Percentiles rank a stretch among this genome's conserved stretches.
Conservation (phyloP, 2,329 filamentous ascomycete species). For the Stachybotrys echinatus region DNA sequence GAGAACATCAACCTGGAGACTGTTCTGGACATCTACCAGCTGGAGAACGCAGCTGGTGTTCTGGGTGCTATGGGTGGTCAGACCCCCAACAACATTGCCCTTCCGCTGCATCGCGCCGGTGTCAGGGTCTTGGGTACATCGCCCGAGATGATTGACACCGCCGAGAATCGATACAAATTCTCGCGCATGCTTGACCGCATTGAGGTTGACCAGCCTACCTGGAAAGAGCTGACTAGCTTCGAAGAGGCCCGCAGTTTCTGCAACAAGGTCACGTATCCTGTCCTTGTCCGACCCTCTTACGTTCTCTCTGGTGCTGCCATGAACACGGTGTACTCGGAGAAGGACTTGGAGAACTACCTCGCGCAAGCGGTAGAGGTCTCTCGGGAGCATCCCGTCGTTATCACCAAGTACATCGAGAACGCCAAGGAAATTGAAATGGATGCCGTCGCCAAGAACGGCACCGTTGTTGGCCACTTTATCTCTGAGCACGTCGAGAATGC, state of each 20-base stretch:
- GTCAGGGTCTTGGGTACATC: conserved; percentile 93
- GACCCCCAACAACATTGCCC: conserved; percentile 94
- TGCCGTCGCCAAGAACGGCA: conserved; percentile 85
- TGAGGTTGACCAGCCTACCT: conserved; percentile 90
- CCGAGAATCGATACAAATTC: conserved; percentile 98
- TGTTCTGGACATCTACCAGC: conserved; percentile 86
- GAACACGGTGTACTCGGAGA: conserved; percentile 98
- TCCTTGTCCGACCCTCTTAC: conserved; percentile 92
- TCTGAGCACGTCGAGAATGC: conserved; percentile 99
- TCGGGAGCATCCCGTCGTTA: conserved; percentile 91
- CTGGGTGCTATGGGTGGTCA: conserved; percentile 96
- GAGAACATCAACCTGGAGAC: conserved; percentile 92
- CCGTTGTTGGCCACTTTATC: conserved; percentile 90
- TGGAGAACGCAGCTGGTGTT: conserved; percentile 78
- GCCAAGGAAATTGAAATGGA: conserved; percentile 99
- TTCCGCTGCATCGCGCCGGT: conserved; percentile 81
- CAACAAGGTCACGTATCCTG: conserved; percentile 82
- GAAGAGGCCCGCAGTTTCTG: conserved; percentile 87
- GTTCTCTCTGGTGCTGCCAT: conserved; percentile 96
- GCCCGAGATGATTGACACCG: conserved; percentile 97
- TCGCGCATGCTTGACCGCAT: conserved; percentile 96
- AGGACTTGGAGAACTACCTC: conserved; percentile 83
- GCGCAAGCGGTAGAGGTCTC: conserved; percentile 91
- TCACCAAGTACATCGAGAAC: conserved; percentile 99
- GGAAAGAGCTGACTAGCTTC: conserved; percentile 96